Conservation (phyloP, 306 rosid genomes). For the Styphnolobium japonicum region DNA sequence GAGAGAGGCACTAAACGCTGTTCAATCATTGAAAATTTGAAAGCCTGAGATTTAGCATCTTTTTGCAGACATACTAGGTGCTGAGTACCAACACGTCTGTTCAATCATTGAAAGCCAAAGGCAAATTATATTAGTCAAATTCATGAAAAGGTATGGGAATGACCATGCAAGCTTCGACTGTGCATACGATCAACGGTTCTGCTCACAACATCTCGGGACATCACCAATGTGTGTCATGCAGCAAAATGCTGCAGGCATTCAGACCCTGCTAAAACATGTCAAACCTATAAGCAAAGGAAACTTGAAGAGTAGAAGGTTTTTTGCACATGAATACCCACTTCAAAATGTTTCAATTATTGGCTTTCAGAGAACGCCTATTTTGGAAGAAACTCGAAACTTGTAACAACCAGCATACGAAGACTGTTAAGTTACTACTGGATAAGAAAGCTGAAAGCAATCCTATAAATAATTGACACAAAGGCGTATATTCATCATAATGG, state of each 20-base stretch:
- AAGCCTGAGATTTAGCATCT: neutral
- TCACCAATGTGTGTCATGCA: conserved; percentile 51
- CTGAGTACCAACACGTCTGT: neutral
- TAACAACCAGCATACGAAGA: neutral
- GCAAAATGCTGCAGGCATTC: conserved; percentile 58
- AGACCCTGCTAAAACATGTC: conserved; percentile 44
- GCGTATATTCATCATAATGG: neutral
- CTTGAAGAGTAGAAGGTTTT: neutral
- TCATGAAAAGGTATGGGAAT: no score
- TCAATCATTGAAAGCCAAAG: neutral
- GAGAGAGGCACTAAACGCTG: neutral
- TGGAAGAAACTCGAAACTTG: neutral
- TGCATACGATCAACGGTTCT: conserved; percentile 57
- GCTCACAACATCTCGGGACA: conserved; percentile 52
- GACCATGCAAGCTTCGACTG: neutral
- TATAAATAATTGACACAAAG: neutral
- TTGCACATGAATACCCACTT: neutral
- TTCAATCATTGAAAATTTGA: neutral
- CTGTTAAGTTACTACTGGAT: neutral
- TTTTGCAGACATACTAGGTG: neutral
- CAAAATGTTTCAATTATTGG: neutral
- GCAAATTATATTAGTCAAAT: no score
- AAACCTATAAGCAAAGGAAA: neutral
- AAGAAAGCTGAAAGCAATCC: neutral
- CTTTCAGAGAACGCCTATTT: neutral